These are phyloP conservation scores for Fraxinus cuspidata DNA, from an alignment of 257 asterid species.

Conservation along the genomic window DNA sequence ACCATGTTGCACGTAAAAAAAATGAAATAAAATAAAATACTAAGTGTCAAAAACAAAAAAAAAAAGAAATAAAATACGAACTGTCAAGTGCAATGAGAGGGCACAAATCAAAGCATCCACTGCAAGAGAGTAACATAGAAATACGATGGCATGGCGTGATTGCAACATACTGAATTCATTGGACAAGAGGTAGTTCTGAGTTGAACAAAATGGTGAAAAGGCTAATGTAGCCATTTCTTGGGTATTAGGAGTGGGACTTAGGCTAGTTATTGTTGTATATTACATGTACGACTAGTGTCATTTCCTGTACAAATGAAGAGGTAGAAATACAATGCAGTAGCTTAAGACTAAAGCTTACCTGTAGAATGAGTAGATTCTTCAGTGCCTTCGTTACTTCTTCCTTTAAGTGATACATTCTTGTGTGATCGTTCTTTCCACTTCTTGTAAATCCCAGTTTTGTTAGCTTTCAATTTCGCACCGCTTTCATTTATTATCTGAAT, in stretches of 20 bases:
- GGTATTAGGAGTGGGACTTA: not conserved
- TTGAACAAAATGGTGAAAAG: not conserved
- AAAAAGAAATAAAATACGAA: too few relatives aligned
- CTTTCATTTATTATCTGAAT: constrained; percentile 87
- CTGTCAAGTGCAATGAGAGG: not conserved
- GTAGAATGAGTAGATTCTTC: constrained; percentile 55
- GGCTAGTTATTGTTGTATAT: not conserved
- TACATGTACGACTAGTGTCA: not conserved
- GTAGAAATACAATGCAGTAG: not conserved
- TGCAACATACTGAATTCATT: not conserved
- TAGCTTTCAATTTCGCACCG: constrained; percentile 65
- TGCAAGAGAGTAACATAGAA: not conserved
- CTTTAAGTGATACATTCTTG: constrained; percentile 58
- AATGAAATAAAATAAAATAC: too few relatives aligned
- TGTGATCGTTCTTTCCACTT: constrained; percentile 79
- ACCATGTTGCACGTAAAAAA: not conserved
- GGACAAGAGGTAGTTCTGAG: not conserved
- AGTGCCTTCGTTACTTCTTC: constrained; percentile 41
- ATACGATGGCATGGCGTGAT: not conserved
- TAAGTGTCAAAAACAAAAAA: too few relatives aligned
- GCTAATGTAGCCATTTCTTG: not conserved
- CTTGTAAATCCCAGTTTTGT: constrained; percentile 80
- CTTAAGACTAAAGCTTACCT: constrained; percentile 43
- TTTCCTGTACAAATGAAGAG: not conserved
- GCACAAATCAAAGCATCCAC: not conserved